Base-by-base conservation (phyloP, 2,329 filamentous ascomycete species). In the Albifimbria verrucaria region DNA sequence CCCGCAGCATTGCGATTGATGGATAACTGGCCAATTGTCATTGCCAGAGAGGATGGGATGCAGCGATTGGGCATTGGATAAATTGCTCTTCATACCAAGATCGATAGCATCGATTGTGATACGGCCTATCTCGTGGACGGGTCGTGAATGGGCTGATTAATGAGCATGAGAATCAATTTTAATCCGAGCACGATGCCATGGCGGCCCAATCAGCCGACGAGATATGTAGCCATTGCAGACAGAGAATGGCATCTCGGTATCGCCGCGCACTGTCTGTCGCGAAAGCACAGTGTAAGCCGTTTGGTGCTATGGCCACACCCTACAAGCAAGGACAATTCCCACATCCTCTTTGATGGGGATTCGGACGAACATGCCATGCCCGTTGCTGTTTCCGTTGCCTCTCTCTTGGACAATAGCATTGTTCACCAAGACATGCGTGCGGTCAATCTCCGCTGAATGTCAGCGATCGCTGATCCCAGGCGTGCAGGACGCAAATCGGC, bases 1-100 rank as follows among this genome's bases (percentile, higher is more conserved):
- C 61, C 59, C 57, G 57, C 61, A 60, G 55, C 52, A 59, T 59
- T 62, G 50, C 59, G 61, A 64, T 66, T 65, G 63, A 66, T 57
- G 55, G 60, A 53, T 41, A 47, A 51, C 48, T 55, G 57, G 56
- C 65, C 65, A 68, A 68, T 68, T 49, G 57, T 51, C 32, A 50
- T 49, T 54, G 49, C 50, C 21, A 58, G 49, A 49, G 51, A 55
- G 51, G 46, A 46, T 49, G 52, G 56, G 51, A 51, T 48, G 52
- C 47, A 48, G 44, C 54, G 53, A 67, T 68, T 67, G 65, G 65
- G 52, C 57, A 51, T 55, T 52, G 51, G 32, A 39, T 39, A 39
- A 39, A 39, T 39, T 39, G 32, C 32, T 39, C 18, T 5, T 39
- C 32, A 39, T 39, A 39, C 32, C 32, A 39, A 39, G 32, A 39